Evolutionary conservation across 1,284 basidiomycete species (phyloP), one percentile per base, ranked within the genome.

Genomic region (Megacollybia platyphylla): DNA sequence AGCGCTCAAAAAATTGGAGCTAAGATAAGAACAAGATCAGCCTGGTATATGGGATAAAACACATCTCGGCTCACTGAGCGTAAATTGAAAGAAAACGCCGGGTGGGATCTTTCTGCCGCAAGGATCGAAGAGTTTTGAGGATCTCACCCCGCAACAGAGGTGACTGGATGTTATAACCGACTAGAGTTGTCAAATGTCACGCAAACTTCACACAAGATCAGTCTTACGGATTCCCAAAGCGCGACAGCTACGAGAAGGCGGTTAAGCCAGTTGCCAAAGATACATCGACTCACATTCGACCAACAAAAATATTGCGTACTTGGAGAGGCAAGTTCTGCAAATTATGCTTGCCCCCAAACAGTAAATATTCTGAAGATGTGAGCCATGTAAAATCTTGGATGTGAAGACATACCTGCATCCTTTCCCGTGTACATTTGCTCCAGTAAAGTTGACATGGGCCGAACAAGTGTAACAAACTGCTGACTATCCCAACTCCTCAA

Each of bases 281-380:
- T 17, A n/a, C 2, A 24, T n/a, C 13, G 15, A 57, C 67, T 52
- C 51, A 71, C 68, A 70, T 51, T 31, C 68, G 59, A 32, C 56
- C 51, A 8, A 70, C 56, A 46, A 64, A 67, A 1, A 65, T 48
- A 27, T 54, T 52, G 2, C 60, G 59, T 27, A 56, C 47, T 7
- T 11, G 15, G 9, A 18, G 40, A 41, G 30, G 48, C 30, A 40
- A 52, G 34, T 5, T 44, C 43, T 24, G 44, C 15, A 46, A 57
- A 36, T 50, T 56, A 44, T 24, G 7, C 2, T 46, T 38, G 41
- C 46, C 57, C 20, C 58, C 59, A 24, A 50, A 61, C 6, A 60
- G 44, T 0, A 67, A 48, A 49, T 61, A 51, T 2, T 54, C 57
- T 57, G 41, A 11, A 36, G 41, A 37, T 27, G 39, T 11, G 30